Percentiles rank a stretch among this genome's conserved stretches.
phyloP scores from a whole-genome alignment of 345 rosid species.

The Eucalyptus erythrocorys region DNA sequence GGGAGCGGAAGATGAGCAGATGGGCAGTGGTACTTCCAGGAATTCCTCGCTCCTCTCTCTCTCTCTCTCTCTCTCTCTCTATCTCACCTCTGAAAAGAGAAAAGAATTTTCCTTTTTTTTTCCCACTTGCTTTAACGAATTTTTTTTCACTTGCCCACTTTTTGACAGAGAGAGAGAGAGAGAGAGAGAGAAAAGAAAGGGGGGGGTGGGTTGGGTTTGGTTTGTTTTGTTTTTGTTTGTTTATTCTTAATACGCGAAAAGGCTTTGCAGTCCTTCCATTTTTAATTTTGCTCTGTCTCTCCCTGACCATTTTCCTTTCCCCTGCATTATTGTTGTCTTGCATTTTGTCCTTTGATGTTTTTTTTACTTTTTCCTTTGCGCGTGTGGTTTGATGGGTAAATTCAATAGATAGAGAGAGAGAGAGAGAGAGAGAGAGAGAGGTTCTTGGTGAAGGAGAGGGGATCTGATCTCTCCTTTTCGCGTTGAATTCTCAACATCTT shows the following conservation, averaged over 20 bases:
- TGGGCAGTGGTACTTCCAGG: not conserved
- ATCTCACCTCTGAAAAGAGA: not conserved
- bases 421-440: not conserved
- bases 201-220: not conserved
- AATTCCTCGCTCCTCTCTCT: not conserved
- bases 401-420: not conserved
- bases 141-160: not conserved
- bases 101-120: not conserved
- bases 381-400: not conserved
- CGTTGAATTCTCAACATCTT: conserved; percentile 17
- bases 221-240: not conserved
- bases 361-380: not conserved
- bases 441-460: conserved; percentile 12
- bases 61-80: not conserved
- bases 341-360: not conserved
- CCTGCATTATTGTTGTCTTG: not conserved
- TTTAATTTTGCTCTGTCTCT: not conserved
- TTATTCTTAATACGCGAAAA: not conserved
- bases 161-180: not conserved
- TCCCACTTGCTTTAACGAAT: not conserved
- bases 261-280: not conserved
- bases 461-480: conserved; percentile 35
- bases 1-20: not conserved
- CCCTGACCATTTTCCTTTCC: not conserved
- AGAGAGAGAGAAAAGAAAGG: rapidly evolving